Evolutionary conservation across 495 filamentous ascomycete genomes (phyloP).

Genomic region (Chaetomium fimeti): DNA sequence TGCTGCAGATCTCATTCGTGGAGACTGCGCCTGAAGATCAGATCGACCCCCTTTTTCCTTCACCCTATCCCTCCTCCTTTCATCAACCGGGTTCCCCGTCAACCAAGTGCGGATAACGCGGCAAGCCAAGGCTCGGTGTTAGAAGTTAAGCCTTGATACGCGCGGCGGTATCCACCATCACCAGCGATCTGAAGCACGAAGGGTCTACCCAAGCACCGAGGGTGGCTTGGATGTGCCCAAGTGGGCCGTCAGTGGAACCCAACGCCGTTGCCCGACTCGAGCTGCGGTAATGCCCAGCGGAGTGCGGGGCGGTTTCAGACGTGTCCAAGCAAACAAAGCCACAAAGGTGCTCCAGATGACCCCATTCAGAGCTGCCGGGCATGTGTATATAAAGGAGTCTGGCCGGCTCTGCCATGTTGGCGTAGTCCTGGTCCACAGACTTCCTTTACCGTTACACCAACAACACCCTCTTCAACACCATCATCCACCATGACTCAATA

Average conservation of each 20-base stretch:
- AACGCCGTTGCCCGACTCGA: neutral
- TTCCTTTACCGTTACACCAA: neutral
- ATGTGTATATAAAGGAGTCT: slow-evolving; percentile 2
- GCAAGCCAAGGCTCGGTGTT: slow-evolving; percentile 2
- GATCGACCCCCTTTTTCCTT: too few relatives aligned
- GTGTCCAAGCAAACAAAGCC: neutral
- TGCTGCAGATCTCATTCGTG: too few relatives aligned
- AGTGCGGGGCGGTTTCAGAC: neutral
- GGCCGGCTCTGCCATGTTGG: neutral
- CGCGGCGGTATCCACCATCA: slow-evolving; percentile 12
- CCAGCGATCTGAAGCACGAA: slow-evolving; percentile 5
- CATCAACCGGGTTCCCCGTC: neutral
- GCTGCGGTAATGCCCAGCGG: slow-evolving; percentile 6
- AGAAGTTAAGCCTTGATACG: neutral
- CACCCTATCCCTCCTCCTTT: too few relatives aligned
- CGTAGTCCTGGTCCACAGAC: neutral
- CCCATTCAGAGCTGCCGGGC: neutral
- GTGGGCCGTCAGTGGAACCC: slow-evolving; percentile 16
- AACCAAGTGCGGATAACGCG: slow-evolving; percentile 28
- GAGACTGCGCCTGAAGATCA: too few relatives aligned
- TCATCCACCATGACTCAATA: slow-evolving; percentile 15
- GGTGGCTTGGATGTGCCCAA: slow-evolving; percentile 10
- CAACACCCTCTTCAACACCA: neutral
- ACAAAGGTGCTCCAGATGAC: neutral
- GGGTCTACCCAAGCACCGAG: neutral